Conservation (phyloP, 345 rosid genomes). For the Moringa oleifera region DNA sequence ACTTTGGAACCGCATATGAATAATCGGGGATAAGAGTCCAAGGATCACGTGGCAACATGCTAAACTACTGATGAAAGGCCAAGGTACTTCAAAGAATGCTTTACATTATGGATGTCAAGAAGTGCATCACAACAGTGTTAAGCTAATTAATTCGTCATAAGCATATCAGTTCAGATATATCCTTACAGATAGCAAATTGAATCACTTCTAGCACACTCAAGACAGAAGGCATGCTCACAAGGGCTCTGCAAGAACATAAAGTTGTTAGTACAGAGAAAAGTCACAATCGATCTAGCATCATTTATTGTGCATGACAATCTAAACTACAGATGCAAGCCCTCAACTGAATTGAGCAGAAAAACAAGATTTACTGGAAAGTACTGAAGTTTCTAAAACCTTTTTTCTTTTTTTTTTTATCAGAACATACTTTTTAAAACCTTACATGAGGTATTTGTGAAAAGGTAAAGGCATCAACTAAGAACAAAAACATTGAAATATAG, state of each 20-base stretch:
- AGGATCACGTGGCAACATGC: background rate
- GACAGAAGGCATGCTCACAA: conserved; percentile 92
- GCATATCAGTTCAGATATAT: conserved; percentile 10
- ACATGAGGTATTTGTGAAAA: background rate
- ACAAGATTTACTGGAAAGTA: background rate
- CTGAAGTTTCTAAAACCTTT: too few species aligned
- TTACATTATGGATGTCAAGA: background rate
- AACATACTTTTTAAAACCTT: background rate
- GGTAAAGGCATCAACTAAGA: background rate
- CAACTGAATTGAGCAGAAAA: background rate
- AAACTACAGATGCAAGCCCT: background rate
- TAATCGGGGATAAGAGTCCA: background rate
- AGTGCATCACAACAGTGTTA: background rate
- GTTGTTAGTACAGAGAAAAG: conserved; percentile 1
- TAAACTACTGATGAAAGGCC: background rate
- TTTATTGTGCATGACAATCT: background rate
- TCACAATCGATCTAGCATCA: background rate
- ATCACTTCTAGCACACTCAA: conserved; percentile 94
- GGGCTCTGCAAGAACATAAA: conserved; percentile 60
- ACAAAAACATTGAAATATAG: too few species aligned
- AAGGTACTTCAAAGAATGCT: background rate
- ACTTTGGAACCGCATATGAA: background rate
- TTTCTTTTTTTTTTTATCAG: too few species aligned
- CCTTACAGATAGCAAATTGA: conserved; percentile 94
- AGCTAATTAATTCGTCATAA: conserved; percentile 6